phyloP scores from a whole-genome alignment of 192 early-diverging fungal genomes.

The Glomus cerebriforme region DNA sequence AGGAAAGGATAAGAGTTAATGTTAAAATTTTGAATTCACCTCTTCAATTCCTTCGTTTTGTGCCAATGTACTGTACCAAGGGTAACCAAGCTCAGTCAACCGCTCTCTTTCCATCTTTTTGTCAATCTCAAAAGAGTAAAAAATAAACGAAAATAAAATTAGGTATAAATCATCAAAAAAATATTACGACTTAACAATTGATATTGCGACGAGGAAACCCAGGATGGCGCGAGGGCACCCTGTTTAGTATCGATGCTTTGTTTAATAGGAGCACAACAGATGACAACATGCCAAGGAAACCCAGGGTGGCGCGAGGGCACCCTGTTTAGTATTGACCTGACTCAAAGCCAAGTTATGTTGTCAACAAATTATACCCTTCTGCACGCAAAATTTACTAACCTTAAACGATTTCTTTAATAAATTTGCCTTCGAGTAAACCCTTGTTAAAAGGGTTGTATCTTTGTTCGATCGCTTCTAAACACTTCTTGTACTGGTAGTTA shows the following conservation, averaged over 20 bases:
- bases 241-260: constrained; percentile 31
- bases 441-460: constrained; percentile 6
- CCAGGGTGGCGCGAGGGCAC: no score
- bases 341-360: constrained; percentile 35
- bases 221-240: constrained; percentile 20
- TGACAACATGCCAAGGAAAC: constrained; percentile 33
- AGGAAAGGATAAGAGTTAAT: neutral
- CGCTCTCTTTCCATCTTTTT: neutral
- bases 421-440: constrained; percentile 22
- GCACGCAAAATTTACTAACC: constrained; percentile 20
- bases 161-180: neutral
- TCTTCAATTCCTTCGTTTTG: neutral
- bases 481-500: constrained; percentile 24
- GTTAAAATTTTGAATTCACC: neutral
- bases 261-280: constrained; percentile 29
- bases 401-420: constrained; percentile 27
- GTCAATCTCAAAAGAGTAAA: neutral
- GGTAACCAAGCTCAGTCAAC: no score
- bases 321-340: constrained; percentile 31
- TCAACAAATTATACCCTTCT: constrained; percentile 10
- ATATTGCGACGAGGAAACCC: constrained; percentile 32
- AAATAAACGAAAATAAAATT: no score
- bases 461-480: constrained; percentile 25
- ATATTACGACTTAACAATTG: neutral
- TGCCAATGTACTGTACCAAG: neutral